These are phyloP conservation scores for Oidiodendron maius DNA, from an alignment of 495 filamentous ascomycete genomes.

Conservation along the genomic window DNA sequence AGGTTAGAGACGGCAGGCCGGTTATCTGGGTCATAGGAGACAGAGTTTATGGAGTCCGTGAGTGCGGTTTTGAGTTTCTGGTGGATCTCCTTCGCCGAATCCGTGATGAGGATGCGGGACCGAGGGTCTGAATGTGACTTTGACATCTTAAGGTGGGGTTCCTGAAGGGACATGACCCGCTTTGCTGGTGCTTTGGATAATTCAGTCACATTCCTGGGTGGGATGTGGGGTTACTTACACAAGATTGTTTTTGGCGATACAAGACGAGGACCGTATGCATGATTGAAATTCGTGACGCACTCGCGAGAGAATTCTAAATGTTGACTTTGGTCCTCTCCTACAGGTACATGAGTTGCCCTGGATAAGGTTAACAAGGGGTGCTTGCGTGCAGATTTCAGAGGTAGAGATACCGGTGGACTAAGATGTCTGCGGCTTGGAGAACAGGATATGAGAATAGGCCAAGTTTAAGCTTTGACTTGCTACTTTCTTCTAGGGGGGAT, in stretches of 20 bases:
- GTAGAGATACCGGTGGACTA: constrained; percentile 63
- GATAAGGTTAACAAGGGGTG: constrained; percentile 2
- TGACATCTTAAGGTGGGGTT: constrained; percentile 82
- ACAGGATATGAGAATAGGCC: constrained; percentile 97
- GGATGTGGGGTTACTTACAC: constrained; percentile 40
- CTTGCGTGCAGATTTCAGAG: background rate
- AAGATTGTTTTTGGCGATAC: constrained; percentile 66
- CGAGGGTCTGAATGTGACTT: constrained; percentile 64
- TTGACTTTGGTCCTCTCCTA: constrained; percentile 88
- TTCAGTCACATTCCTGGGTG: constrained; percentile 5
- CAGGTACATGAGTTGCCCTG: constrained; percentile 88
- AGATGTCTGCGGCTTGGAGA: constrained; percentile 89
- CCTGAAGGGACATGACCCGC: constrained; percentile 80
- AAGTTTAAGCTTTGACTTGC: constrained; percentile 61
- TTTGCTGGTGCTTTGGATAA: constrained; percentile 56
- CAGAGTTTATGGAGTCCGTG: constrained; percentile 61
- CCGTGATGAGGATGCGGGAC: constrained; percentile 79
- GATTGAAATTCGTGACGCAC: constrained; percentile 79
- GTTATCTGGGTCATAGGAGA: constrained; percentile 63
- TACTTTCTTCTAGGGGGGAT: constrained; percentile 42
- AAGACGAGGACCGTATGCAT: constrained; percentile 58
- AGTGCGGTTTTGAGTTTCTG: constrained; percentile 64
- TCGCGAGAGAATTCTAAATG: constrained; percentile 90
- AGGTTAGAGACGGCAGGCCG: constrained; percentile 87
- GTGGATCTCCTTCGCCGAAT: constrained; percentile 51